Base-by-base conservation (phyloP, 305 asterid genomes). In the Fraxinus floribunda region DNA sequence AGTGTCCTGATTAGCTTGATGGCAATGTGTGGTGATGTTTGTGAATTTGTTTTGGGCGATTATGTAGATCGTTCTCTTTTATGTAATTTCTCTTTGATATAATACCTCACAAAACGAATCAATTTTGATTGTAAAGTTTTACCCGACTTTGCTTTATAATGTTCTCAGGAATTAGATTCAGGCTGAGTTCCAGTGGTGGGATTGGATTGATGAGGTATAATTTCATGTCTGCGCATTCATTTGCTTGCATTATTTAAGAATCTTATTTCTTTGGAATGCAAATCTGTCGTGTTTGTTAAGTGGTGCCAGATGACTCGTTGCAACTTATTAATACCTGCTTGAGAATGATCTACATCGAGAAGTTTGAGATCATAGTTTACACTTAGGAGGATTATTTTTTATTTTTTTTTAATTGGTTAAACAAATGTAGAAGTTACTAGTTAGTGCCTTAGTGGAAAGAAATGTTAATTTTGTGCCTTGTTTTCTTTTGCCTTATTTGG, bases 141-240 rank as follows among this genome's bases (percentile, higher is more conserved):
- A 89, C 55, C 92, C 92, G 8, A 89, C 92, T 0, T 84, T 89
- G 83, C 71, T 89, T 36, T 89, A 87, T 78, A 89, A 89, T 66
- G 89, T 89, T 76, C 82, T 87, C 68, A 87, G 92, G 84, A 89
- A 89, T 30, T 85, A 86, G 78, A 77, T 89, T 78, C 89, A 89
- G 85, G 78, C 86, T 2, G 89, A 84, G 80, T 89, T 89, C 78
- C 87, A 88, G 1, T 89, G 92, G 92, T 89, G 92, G 92, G 92
- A 89, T 80, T 89, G 92, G 90, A 87, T 89, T 81, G 90, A 87
- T 79, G 90, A 89, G 92, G 92, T 89, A 85, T 71, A 20, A 13
- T 44, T 76, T 16, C 35, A 22, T 41, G 20, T 64, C 73, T 24
- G 6, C 16, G n/a, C 73, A 66, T 36, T 66, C 5, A 66, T 26